phyloP scores from a whole-genome alignment of 148 eudicot species.

The Camellia lanceoleosa region DNA sequence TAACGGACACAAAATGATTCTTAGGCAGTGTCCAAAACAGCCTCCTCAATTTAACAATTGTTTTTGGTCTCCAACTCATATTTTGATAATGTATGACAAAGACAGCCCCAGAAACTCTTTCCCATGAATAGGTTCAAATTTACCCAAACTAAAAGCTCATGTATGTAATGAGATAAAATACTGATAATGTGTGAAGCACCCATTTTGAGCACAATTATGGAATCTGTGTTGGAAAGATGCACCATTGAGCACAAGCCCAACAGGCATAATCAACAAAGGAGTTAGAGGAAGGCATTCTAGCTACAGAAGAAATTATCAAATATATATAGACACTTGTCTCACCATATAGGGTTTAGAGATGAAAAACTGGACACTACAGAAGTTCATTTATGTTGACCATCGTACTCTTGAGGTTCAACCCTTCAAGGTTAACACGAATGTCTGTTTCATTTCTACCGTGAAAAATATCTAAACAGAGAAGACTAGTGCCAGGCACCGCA shows the following conservation, averaged over 20 bases:
- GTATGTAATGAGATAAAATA: background rate
- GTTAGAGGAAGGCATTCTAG: background rate
- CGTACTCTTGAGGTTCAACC: background rate
- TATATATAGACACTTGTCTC: background rate
- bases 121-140: background rate
- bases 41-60: background rate
- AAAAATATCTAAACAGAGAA: too few relatives aligned
- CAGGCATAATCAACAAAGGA: background rate
- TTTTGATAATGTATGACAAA: background rate
- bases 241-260: background rate
- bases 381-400: background rate
- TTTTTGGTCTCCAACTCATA: background rate
- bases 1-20: background rate
- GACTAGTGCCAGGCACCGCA: too few relatives aligned
- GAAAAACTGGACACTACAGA: background rate
- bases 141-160: background rate
- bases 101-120: background rate
- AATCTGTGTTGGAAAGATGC: background rate
- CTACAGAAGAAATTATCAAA: background rate
- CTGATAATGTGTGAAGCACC: background rate
- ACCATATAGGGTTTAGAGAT: background rate
- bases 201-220: background rate
- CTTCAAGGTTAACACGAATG: background rate
- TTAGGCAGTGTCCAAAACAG: background rate
- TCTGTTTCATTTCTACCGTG: background rate